phyloP scores from a whole-genome alignment of 352 stramenopile species.

The Phytophthora cryptogea region DNA sequence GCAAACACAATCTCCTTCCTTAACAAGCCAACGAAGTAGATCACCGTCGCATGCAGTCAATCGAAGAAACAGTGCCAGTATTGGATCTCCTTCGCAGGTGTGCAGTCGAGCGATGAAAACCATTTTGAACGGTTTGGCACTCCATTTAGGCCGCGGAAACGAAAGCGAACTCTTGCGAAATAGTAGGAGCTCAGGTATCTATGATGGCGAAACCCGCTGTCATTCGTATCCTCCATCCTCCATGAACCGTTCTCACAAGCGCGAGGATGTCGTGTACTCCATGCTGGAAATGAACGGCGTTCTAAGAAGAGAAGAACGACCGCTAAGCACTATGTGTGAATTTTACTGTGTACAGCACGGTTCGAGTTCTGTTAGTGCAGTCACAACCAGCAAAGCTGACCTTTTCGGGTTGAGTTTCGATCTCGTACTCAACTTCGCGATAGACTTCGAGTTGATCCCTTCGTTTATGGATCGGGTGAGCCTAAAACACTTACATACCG shows the following conservation, averaged over 20 bases:
- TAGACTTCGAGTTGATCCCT: constrained; percentile 83
- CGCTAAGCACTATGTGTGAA: constrained; percentile 69
- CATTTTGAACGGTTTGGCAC: constrained; percentile 53
- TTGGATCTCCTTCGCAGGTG: constrained; percentile 27
- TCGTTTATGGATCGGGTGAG: constrained; percentile 82
- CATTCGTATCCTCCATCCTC: constrained; percentile 25
- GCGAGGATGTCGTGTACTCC: constrained; percentile 68
- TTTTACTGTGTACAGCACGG: constrained; percentile 71
- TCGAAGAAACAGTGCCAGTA: constrained; percentile 7
- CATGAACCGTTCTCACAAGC: constrained; percentile 34
- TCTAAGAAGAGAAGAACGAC: constrained; percentile 67
- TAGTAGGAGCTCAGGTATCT: not conserved
- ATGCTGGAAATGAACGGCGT: constrained; percentile 81
- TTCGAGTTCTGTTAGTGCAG: constrained; percentile 23
- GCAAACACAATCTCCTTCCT: not conserved
- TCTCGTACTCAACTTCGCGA: constrained; percentile 67
- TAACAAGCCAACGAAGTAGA: constrained; percentile 15
- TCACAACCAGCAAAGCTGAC: constrained; percentile 44
- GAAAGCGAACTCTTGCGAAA: constrained; percentile 14
- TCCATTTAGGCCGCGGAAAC: constrained; percentile 46
- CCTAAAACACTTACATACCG: constrained; percentile 71
- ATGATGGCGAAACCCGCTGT: constrained; percentile 21
- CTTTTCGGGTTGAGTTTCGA: constrained; percentile 67
- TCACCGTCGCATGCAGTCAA: constrained; percentile 10
- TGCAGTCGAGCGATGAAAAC: constrained; percentile 40